Conservation (phyloP, 352 stramenopile species). For the Pythium rhizo-oryzae region DNA sequence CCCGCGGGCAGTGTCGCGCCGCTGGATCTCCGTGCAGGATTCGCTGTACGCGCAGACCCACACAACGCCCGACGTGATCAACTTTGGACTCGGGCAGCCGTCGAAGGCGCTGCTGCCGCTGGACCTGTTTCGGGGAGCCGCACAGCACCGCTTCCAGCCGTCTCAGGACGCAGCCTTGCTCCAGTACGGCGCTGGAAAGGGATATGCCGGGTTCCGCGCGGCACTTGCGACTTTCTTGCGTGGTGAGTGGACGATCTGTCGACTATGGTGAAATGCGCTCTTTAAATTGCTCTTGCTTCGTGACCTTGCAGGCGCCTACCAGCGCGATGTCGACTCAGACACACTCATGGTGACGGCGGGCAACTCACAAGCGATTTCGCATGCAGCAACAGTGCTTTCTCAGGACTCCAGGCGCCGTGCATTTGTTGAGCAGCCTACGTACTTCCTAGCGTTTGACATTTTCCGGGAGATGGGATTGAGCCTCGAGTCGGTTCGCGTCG, state of each 20-base stretch:
- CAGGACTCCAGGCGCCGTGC: constrained; percentile 77
- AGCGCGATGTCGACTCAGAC: constrained; percentile 41
- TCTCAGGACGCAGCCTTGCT: constrained; percentile 62
- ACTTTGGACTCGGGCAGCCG: constrained; percentile 87
- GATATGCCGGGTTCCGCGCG: constrained; percentile 70
- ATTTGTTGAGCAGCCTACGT: constrained; percentile 92
- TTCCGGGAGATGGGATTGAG: constrained; percentile 90
- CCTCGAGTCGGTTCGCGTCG: constrained; percentile 76
- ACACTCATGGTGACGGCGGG: constrained; percentile 88
- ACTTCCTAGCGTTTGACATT: constrained; percentile 92
- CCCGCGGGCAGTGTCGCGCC: neutral
- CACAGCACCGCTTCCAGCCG: constrained; percentile 46
- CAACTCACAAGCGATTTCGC: constrained; percentile 91
- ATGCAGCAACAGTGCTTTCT: constrained; percentile 77
- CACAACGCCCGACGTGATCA: constrained; percentile 64
- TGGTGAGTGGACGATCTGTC: constrained; percentile 26
- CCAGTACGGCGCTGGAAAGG: constrained; percentile 77
- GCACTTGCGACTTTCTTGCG: constrained; percentile 63
- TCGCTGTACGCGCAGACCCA: constrained; percentile 72
- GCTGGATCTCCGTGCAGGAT: constrained; percentile 47
- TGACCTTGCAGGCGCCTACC: constrained; percentile 28
- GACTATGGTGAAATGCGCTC: too few relatives aligned
- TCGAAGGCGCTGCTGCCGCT: constrained; percentile 76
- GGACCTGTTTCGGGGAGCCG: constrained; percentile 56
- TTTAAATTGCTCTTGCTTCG: neutral